Conservation (phyloP, 2,329 filamentous ascomycete species). For the Sphaerulina musiva region DNA sequence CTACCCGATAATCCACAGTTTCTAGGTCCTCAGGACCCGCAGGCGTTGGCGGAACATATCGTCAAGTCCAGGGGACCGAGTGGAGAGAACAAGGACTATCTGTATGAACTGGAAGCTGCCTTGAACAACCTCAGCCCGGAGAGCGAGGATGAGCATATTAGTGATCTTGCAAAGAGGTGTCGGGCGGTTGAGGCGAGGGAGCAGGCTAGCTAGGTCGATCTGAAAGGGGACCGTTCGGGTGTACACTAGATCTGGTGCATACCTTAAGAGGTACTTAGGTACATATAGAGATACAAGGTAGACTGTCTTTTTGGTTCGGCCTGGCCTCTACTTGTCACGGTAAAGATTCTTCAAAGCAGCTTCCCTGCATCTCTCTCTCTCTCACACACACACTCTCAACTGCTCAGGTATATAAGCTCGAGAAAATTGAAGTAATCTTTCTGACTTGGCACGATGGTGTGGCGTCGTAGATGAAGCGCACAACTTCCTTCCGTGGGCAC, state of each 20-base stretch:
- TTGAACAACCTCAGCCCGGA: slow-evolving; percentile 65
- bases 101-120: slow-evolving; percentile 71
- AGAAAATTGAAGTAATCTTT: no score
- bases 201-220: not conserved
- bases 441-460: no score
- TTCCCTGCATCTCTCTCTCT: no score
- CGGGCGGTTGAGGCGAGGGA: slow-evolving; percentile 51
- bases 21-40: slow-evolving; percentile 71
- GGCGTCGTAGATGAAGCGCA: no score
- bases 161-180: slow-evolving; percentile 69
- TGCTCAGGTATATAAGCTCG: no score
- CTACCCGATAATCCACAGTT: slow-evolving; percentile 92
- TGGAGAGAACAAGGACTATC: slow-evolving; percentile 83
- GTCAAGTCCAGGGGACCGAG: slow-evolving; percentile 70
- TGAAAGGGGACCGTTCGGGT: not conserved
- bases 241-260: not conserved
- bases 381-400: no score
- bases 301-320: no score
- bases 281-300: not conserved
- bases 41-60: slow-evolving; percentile 74
- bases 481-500: no score
- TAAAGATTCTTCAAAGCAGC: no score
- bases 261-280: not conserved
- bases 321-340: no score
- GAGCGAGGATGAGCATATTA: slow-evolving; percentile 76